Percentiles rank a stretch among this genome's conserved stretches.
These are phyloP conservation scores for Capsella bursapastoris DNA, from an alignment of 345 rosid genomes.

Conservation along the genomic window DNA sequence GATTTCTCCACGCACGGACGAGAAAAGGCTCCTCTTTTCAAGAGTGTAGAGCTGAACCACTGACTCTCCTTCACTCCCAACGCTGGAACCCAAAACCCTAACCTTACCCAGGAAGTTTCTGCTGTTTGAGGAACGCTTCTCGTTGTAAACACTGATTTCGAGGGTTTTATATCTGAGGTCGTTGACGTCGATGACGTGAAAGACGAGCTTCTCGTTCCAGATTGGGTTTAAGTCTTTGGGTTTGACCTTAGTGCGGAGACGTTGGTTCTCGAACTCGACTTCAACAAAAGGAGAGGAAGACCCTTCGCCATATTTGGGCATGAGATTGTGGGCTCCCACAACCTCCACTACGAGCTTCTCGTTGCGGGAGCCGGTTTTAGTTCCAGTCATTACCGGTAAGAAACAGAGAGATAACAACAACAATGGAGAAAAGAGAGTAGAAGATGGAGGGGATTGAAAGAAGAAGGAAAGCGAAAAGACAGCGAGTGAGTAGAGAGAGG, in stretches of 20 bases:
- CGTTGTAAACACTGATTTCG: neutral
- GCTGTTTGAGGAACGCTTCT: neutral
- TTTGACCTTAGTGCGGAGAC: neutral
- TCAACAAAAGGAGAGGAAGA: conserved; percentile 3
- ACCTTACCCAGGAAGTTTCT: neutral
- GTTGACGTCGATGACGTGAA: neutral
- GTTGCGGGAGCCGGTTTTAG: neutral
- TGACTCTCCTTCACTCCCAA: neutral
- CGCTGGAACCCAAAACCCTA: neutral
- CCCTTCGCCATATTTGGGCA: neutral
- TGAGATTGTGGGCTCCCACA: neutral
- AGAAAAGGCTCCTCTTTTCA: neutral
- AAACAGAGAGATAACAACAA: neutral
- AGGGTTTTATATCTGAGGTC: neutral
- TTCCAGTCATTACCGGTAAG: neutral
- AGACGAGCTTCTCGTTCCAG: conserved; percentile 2
- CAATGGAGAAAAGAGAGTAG: neutral
- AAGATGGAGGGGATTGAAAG: neutral
- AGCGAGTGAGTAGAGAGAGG: neutral
- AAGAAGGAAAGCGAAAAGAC: neutral
- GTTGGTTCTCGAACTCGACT: neutral
- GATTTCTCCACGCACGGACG: neutral
- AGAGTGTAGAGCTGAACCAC: neutral
- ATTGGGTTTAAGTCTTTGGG: conserved; percentile 5
- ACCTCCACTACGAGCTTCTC: neutral